Evolutionary conservation across 2,329 filamentous ascomycete species (phyloP).

Genomic region (Cercospora sp.): DNA sequence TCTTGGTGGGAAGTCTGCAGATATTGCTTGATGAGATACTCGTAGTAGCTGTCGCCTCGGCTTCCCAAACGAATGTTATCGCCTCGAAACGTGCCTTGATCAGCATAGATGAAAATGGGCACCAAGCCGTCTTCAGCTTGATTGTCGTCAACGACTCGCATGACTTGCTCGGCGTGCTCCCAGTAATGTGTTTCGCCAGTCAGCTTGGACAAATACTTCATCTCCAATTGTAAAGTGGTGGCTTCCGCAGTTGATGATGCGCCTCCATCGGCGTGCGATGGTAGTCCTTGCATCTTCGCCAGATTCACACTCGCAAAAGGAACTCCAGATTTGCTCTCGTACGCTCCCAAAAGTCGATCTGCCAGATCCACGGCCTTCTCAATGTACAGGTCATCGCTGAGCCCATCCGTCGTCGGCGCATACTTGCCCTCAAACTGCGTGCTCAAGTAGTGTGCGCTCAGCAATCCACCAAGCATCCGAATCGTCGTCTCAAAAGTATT

Average conservation of each 20-base stretch:
- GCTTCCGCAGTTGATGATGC: slow-evolving; percentile 94
- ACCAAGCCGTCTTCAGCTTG: slow-evolving; percentile 77
- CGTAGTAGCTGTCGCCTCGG: slow-evolving; percentile 95
- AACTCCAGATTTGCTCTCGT: slow-evolving; percentile 81
- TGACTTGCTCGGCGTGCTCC: slow-evolving; percentile 87
- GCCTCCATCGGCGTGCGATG: slow-evolving; percentile 80
- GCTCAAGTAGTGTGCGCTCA: slow-evolving; percentile 94
- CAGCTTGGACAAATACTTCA: slow-evolving; percentile 94
- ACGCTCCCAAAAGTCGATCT: slow-evolving; percentile 81
- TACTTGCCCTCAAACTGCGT: slow-evolving; percentile 76
- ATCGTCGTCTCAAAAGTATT: slow-evolving; percentile 98
- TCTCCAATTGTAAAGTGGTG: slow-evolving; percentile 87
- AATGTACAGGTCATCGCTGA: slow-evolving; percentile 87
- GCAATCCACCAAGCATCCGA: slow-evolving; percentile 88
- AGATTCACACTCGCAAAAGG: slow-evolving; percentile 91
- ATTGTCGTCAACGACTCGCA: slow-evolving; percentile 85
- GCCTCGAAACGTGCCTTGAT: slow-evolving; percentile 75
- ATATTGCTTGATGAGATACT: slow-evolving; percentile 98
- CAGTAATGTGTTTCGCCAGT: slow-evolving; percentile 92
- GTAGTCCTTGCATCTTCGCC: slow-evolving; percentile 71
- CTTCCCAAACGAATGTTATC: slow-evolving; percentile 88
- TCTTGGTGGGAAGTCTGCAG: slow-evolving; percentile 88
- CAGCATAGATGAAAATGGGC: slow-evolving; percentile 86
- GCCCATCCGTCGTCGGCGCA: slow-evolving; percentile 66
- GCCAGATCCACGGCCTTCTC: slow-evolving; percentile 95